These are phyloP conservation scores for Ophiostoma himal-ulmi DNA, from an alignment of 2,329 filamentous ascomycete genomes.

Conservation along the genomic window DNA sequence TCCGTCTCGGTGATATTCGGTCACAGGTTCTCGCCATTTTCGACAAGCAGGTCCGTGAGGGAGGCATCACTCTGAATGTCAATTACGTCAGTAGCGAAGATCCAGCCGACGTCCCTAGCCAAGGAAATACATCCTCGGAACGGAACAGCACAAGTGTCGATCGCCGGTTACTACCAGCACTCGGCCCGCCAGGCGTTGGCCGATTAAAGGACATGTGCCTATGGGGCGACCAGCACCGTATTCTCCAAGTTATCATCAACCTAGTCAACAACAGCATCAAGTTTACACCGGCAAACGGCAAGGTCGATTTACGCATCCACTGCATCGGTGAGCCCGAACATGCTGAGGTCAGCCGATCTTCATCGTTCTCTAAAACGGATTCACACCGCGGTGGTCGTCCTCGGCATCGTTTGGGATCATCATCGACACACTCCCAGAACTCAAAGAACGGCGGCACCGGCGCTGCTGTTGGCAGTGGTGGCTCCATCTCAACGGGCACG, in stretches of 20 bases:
- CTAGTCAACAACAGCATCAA: slow-evolving; percentile 88
- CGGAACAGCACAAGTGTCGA: neutral
- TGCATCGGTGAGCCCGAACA: slow-evolving; percentile 59
- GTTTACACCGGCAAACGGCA: slow-evolving; percentile 74
- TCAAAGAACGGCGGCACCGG: slow-evolving; percentile 35
- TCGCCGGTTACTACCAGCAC: slow-evolving; percentile 41
- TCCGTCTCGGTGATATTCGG: slow-evolving; percentile 74
- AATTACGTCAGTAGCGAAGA: slow-evolving; percentile 56
- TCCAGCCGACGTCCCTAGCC: slow-evolving; percentile 18
- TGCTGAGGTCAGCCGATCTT: slow-evolving; percentile 45
- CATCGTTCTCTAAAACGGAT: slow-evolving; percentile 45
- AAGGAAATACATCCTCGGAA: neutral
- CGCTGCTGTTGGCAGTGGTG: slow-evolving; percentile 15
- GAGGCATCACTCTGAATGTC: slow-evolving; percentile 66
- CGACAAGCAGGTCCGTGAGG: slow-evolving; percentile 80
- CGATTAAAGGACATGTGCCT: slow-evolving; percentile 78
- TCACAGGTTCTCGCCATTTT: slow-evolving; percentile 82
- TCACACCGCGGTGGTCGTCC: slow-evolving; percentile 39
- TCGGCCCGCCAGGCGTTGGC: slow-evolving; percentile 60
- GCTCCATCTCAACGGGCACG: slow-evolving; percentile 26
- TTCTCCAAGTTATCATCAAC: slow-evolving; percentile 90
- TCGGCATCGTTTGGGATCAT: slow-evolving; percentile 44
- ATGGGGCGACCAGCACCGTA: slow-evolving; percentile 88
- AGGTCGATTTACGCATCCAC: slow-evolving; percentile 68
- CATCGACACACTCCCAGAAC: slow-evolving; percentile 44